phyloP scores from a whole-genome alignment of 2,329 filamentous ascomycete species.

The Penicillium janthinellum region DNA sequence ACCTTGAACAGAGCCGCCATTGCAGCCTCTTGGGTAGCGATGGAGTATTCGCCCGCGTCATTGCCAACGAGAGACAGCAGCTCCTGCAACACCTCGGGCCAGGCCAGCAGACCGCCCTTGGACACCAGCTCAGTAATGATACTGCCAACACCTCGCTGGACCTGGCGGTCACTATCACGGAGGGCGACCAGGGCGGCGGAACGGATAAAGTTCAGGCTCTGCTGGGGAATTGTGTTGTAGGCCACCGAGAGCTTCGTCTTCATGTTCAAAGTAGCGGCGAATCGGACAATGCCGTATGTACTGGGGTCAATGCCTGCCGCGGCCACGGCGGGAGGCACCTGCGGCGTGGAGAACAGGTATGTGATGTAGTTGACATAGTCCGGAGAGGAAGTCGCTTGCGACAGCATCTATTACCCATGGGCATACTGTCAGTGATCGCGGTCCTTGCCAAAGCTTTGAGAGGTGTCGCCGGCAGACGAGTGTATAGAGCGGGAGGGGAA shows the following conservation, averaged over 20 bases:
- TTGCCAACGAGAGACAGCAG: slow-evolving; percentile 78
- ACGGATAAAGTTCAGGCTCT: slow-evolving; percentile 75
- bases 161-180: slow-evolving; percentile 77
- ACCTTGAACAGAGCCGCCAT: slow-evolving; percentile 94
- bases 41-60: slow-evolving; percentile 64
- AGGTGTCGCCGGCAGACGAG: background rate
- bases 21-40: slow-evolving; percentile 82
- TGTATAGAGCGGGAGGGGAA: slow-evolving; percentile 7
- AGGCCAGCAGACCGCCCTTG: slow-evolving; percentile 80
- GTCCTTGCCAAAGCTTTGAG: background rate
- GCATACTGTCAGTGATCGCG: slow-evolving; percentile 20
- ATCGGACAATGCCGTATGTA: slow-evolving; percentile 75
- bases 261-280: slow-evolving; percentile 87
- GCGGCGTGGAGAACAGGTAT: slow-evolving; percentile 77
- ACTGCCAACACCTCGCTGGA: slow-evolving; percentile 86
- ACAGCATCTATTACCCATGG: slow-evolving; percentile 71
- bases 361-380: slow-evolving; percentile 98
- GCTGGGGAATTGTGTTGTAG: slow-evolving; percentile 74
- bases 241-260: slow-evolving; percentile 85
- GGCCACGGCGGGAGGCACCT: slow-evolving; percentile 59
- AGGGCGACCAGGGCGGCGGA: slow-evolving; percentile 75
- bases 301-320: slow-evolving; percentile 57
- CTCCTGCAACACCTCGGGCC: slow-evolving; percentile 87
- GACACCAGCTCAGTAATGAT: slow-evolving; percentile 91
- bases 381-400: slow-evolving; percentile 81